Base-by-base conservation (phyloP, 2,329 filamentous ascomycete genomes). In the Penicillium digitatum region DNA sequence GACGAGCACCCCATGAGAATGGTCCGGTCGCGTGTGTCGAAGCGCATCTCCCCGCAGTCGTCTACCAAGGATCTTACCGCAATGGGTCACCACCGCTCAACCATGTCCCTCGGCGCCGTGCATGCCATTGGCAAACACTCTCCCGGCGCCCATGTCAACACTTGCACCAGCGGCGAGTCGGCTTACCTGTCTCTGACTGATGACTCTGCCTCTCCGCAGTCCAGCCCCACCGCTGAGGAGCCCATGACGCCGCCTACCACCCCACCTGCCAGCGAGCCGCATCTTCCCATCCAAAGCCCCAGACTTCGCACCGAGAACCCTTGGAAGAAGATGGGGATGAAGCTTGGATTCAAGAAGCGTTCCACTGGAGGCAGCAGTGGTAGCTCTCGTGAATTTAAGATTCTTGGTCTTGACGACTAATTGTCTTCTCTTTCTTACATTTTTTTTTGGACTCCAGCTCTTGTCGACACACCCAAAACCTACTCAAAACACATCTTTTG, bases 271-370 rank as follows among this genome's bases (percentile, higher is more conserved):
- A 77, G 74, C 32, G 78, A 80, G 46, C 60, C 69, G 37, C 52
- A 69, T 56, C 56, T 68, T 51, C 54, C 66, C 42, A 56, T 67
- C 39, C 62, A 69, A 42, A 77, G 72, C 55, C 72, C 74, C n/a
- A 73, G 74, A 63, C 62, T 64, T 56, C 72, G 74, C 57, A 66
- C 73, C 56, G 75, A 80, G 47, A 78, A 79, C 61, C 74, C 77
- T 5, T 81, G 78, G 78, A 80, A 79, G 66, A 80, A 79, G 61
- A 78, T 79, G 76, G 77, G 77, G 3, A 75, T 78, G 70, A 79
- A 78, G 63, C 65, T 81, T 50, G 74, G 73, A 14, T 76, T 74
- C 56, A 76, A 74, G 58, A 75, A 75, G 60, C 69, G 67, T 22
- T 68, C 69, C 20, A 62, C 62, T 26, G 58, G 61, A 9, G 59